Conservation (phyloP, 441 rosid species). For the Biscutella laevigata region DNA sequence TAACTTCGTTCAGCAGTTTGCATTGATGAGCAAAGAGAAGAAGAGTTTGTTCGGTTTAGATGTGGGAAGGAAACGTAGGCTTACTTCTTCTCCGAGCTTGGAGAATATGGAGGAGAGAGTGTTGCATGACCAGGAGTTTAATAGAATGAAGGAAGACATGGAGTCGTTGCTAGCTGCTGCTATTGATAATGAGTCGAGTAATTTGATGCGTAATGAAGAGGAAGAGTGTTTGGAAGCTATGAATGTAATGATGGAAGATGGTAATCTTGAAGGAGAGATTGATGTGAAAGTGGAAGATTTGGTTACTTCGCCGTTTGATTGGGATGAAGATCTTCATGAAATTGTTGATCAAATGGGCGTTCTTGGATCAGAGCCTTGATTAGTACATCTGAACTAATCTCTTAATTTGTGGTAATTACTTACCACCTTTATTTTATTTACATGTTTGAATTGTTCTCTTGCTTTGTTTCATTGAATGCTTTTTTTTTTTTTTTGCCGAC, state of each 20-base stretch:
- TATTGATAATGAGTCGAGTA: slow-evolving; percentile 39
- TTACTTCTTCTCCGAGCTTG: slow-evolving; percentile 41
- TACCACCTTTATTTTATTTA: slow-evolving; percentile 5
- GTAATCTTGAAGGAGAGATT: slow-evolving; percentile 22
- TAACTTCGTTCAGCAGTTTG: slow-evolving; percentile 40
- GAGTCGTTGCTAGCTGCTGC: slow-evolving; percentile 38
- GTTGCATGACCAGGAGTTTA: slow-evolving; percentile 13
- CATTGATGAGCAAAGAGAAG: slow-evolving; percentile 32
- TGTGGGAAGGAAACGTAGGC: slow-evolving; percentile 51
- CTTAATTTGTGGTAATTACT: slow-evolving; percentile 5
- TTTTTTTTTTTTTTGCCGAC: no score
- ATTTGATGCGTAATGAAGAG: slow-evolving; percentile 20
- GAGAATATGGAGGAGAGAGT: slow-evolving; percentile 37
- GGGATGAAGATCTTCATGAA: slow-evolving; percentile 38
- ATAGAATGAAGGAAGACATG: slow-evolving; percentile 32
- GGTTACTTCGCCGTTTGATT: slow-evolving; percentile 31
- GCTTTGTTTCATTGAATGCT: background rate
- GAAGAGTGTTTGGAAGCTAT: slow-evolving; percentile 22
- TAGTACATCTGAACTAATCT: background rate
- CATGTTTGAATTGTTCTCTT: slow-evolving; percentile 4
- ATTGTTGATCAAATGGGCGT: slow-evolving; percentile 62
- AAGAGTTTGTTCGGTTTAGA: slow-evolving; percentile 30
- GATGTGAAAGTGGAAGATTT: slow-evolving; percentile 51
- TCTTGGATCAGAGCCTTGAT: slow-evolving; percentile 42
- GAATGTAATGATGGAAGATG: slow-evolving; percentile 35